phyloP scores from a whole-genome alignment of 2,329 filamentous ascomycete genomes.

The Microdochium trichocladiopsis region DNA sequence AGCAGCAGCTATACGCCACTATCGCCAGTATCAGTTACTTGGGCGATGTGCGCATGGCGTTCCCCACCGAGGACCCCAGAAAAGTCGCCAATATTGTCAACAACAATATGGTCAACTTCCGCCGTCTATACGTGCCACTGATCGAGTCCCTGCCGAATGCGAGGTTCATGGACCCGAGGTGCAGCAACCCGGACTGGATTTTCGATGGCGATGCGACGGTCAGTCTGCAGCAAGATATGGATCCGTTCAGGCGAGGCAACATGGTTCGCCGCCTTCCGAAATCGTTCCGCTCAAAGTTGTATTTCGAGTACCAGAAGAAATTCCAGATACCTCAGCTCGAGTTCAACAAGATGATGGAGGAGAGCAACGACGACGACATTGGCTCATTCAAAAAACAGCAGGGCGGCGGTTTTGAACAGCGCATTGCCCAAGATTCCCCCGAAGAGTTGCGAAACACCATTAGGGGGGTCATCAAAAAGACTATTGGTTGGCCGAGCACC shows the following conservation, averaged over 20 bases:
- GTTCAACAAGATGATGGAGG: slow-evolving; percentile 78
- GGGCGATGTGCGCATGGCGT: slow-evolving; percentile 90
- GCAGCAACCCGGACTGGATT: slow-evolving; percentile 53
- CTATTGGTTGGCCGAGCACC: slow-evolving; percentile 87
- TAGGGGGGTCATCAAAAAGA: slow-evolving; percentile 72
- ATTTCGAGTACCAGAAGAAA: slow-evolving; percentile 91
- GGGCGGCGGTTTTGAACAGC: slow-evolving; percentile 78
- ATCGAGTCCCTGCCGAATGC: slow-evolving; percentile 89
- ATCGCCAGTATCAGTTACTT: slow-evolving; percentile 92
- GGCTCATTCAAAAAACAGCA: slow-evolving; percentile 63
- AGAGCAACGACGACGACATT: slow-evolving; percentile 64
- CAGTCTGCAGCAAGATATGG: slow-evolving; percentile 80
- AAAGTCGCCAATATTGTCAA: slow-evolving; percentile 94
- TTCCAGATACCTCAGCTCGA: slow-evolving; percentile 78
- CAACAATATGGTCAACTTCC: slow-evolving; percentile 86
- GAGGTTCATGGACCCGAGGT: slow-evolving; percentile 60
- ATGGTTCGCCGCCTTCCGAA: slow-evolving; percentile 91
- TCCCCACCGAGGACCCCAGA: slow-evolving; percentile 82
- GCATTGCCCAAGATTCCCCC: slow-evolving; percentile 66
- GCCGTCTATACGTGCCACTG: slow-evolving; percentile 81
- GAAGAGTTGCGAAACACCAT: slow-evolving; percentile 65
- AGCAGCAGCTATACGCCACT: slow-evolving; percentile 80
- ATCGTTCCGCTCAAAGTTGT: slow-evolving; percentile 79
- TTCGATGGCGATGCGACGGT: slow-evolving; percentile 58
- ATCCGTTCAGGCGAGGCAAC: slow-evolving; percentile 81